These are phyloP conservation scores for Allomyces arbusculus DNA, from an alignment of 192 early-diverging fungal genomes.

Conservation along the genomic window DNA sequence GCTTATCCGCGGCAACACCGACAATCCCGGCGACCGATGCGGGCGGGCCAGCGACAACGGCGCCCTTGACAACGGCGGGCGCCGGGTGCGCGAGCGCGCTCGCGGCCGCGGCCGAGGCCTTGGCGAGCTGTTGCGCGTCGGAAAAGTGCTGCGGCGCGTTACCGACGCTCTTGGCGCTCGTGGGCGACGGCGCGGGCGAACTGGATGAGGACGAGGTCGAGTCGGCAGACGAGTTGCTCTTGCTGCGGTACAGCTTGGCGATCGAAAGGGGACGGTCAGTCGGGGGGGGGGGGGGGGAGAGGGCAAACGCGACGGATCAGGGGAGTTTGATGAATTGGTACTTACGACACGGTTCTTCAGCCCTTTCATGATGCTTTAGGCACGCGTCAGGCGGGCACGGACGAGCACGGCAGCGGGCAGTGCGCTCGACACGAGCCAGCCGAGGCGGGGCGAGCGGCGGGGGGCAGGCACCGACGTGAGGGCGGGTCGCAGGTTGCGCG, in stretches of 20 bases:
- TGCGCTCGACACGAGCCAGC: too few relatives aligned
- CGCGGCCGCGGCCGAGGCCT: not conserved
- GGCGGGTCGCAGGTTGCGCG: not conserved
- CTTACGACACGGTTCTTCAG: not conserved
- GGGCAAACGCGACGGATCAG: not conserved
- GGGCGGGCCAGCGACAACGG: too few relatives aligned
- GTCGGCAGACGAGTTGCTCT: not conserved
- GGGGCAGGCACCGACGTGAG: not conserved
- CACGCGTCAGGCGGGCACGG: not conserved
- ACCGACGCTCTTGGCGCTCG: not conserved
- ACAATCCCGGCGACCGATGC: too few relatives aligned
- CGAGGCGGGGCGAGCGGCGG: not conserved
- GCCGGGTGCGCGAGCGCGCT: too few relatives aligned
- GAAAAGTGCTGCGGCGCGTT: not conserved
- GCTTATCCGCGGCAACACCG: too few relatives aligned
- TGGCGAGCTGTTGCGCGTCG: not conserved
- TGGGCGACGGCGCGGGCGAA: not conserved
- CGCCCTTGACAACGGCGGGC: too few relatives aligned
- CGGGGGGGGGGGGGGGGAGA: not conserved
- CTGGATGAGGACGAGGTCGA: not conserved
- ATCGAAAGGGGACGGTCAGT: not conserved
- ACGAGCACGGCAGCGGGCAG: too few relatives aligned
- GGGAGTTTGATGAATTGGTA: not conserved
- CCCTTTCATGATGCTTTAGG: not conserved
- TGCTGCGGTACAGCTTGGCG: not conserved